A percentile compares a stretch with the other conserved stretches of the same genome.
Conservation (phyloP, 352 stramenopile genomes). For the Phytophthora kernoviae region DNA sequence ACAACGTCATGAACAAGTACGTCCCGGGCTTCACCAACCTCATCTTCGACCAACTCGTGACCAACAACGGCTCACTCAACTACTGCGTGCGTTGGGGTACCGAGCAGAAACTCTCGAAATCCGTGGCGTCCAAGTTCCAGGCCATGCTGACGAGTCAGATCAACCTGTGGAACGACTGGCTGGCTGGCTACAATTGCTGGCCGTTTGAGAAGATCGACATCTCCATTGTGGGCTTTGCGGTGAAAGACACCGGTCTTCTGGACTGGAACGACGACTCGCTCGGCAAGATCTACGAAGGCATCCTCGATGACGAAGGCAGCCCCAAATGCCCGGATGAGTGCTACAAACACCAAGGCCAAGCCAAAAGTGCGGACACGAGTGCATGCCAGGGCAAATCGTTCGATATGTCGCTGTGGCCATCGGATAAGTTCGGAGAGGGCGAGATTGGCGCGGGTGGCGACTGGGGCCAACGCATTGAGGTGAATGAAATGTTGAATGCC, state of each 20-base stretch:
- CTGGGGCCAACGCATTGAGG: no score
- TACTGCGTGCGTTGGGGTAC: neutral
- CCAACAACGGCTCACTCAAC: no score
- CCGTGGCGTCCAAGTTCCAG: constrained; percentile 1
- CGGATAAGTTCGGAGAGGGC: constrained; percentile 6
- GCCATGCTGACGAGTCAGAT: constrained; percentile 10
- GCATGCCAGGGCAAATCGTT: constrained; percentile 21
- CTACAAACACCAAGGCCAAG: constrained; percentile 43
- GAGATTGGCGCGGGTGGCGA: constrained; percentile 10
- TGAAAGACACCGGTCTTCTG: constrained; percentile 38
- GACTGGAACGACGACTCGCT: constrained; percentile 47
- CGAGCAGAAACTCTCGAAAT: neutral
- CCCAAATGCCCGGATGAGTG: constrained; percentile 39
- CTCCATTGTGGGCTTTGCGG: constrained; percentile 38
- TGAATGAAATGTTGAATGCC: constrained; percentile 17
- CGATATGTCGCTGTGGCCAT: constrained; percentile 41
- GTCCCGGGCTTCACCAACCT: constrained; percentile 10
- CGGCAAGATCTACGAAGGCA: constrained; percentile 36
- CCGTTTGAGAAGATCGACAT: constrained; percentile 33
- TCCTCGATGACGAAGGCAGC: constrained; percentile 33
- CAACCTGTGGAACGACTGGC: constrained; percentile 14
- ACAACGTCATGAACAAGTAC: constrained; percentile 13
- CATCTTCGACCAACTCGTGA: no score
- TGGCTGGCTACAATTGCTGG: no score
- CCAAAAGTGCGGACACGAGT: no score